Base-by-base conservation (phyloP, 768 basidiomycete species). In the Leccinum aurantiacum region DNA sequence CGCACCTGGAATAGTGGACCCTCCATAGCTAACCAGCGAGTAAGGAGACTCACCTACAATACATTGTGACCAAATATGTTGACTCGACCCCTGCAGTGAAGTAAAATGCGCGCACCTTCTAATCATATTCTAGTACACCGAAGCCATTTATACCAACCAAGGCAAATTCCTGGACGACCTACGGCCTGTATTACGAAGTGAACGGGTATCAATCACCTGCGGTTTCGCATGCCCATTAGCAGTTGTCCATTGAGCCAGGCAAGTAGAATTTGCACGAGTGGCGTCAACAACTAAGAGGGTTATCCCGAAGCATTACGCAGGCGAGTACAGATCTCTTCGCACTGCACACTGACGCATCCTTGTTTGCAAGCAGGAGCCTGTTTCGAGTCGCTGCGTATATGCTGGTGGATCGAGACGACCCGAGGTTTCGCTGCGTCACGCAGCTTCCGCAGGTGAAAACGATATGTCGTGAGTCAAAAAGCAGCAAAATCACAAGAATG, bases 281-380 rank as follows among this genome's bases (percentile, higher is more conserved):
- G 64, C 54, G 48, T 55, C 38, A 7, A 6, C 38, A 17, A 58
- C 41, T 41, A 49, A 7, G 19, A 11, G 44, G 17, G 7, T 4
- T 24, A 2, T 6, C 17, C 3, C 33, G 44, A 19, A 44, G 33
- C 22, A 17, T 11, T 53, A 19, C 29, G 25, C 13, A 68, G 67
- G 57, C 53, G 25, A 65, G 67, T 57, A 57, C 14, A 57, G 1
- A n/a, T 37, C 3, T 50, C 53, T 53, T 38, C 0, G n/a, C 29
- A 35, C 7, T 56, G 15, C 1, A 17, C 14, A 4, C 44, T 31
- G 33, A 29, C 2, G 31, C 22, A 6, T 52, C 35, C 58, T 25
- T n/a, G 2, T n/a, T 29, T 41, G 31, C 47, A 25, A 15, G 17
- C 47, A 49, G 24, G 47, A 44, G 2, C n/a, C 41, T 44, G 10